Evolutionary conservation across 768 basidiomycete species (phyloP), one percentile per base, ranked within the genome.

Genomic region (Clavaria fumosa): DNA sequence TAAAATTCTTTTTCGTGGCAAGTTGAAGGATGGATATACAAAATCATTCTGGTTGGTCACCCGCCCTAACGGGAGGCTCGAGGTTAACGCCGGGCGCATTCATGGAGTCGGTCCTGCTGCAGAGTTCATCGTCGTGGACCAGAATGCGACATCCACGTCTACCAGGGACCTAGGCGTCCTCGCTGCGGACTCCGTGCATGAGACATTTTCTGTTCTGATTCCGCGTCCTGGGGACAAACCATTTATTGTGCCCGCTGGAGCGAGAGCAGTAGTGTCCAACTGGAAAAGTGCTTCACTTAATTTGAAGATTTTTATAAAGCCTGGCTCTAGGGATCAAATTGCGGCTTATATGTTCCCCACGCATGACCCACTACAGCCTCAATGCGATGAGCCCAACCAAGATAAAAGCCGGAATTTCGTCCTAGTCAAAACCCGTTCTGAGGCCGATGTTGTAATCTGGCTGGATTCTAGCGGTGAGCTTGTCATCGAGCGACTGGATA

Each of bases 1-100:
- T 20, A 18, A 42, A 31, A 35, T 42, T 31, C 15, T 45, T 3
- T 45, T 49, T 28, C 14, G 9, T 9, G 14, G 14, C 14, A 28
- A 9, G 9, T 9, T 28, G 9, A 14, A 9, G 9, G 26, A 28
- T 28, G 14, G 14, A 14, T 9, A 28, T 14, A 14, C 9, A 28
- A 14, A 9, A 28, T 28, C 26, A 14, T 28, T 28, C 14, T 9
- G 14, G 26, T 14, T 28, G 26, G 14, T 14, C 26, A 14, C 9
- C 9, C 9, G 9, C 14, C 9, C 9, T 28, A 9, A 14, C 9
- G 26, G 26, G 14, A 28, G 26, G 26, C 14, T 28, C 26, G 14
- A 28, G 14, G 26, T 28, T 9, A 28, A 9, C 9, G 26, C 26
- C 9, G 26, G 26, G 14, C 9, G 26, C 9, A 28, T 28, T 9